These are phyloP conservation scores for Fonsecaea pedrosoi DNA, from an alignment of 2,329 filamentous ascomycete genomes.

Conservation along the genomic window DNA sequence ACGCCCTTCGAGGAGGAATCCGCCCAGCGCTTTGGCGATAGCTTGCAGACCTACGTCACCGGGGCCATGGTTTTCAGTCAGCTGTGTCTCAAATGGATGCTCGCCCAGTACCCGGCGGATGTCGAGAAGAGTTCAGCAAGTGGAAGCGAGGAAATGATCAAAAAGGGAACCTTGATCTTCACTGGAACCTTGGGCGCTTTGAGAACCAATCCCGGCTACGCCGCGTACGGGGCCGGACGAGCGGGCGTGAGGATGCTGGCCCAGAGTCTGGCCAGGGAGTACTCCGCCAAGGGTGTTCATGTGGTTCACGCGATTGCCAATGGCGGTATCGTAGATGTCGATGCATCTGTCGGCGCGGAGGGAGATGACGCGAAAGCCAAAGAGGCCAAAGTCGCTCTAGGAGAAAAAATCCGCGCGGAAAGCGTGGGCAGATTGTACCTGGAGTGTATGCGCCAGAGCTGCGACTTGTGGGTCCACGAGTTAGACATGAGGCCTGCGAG, in stretches of 20 bases:
- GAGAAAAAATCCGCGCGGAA: constrained; percentile 65
- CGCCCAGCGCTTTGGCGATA: constrained; percentile 56
- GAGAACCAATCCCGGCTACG: constrained; percentile 61
- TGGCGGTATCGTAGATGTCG: constrained; percentile 48
- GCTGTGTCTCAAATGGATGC: constrained; percentile 53
- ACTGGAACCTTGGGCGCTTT: constrained; percentile 63
- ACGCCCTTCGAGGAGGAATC: constrained; percentile 64
- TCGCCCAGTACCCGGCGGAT: constrained; percentile 48
- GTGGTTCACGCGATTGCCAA: constrained; percentile 67
- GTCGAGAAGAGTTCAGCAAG: constrained; percentile 41
- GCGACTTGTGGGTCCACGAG: constrained; percentile 61
- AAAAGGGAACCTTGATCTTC: constrained; percentile 66
- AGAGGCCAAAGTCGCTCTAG: constrained; percentile 56
- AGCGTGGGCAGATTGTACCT: constrained; percentile 64
- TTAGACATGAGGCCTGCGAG: constrained; percentile 53
- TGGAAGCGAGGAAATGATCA: constrained; percentile 52
- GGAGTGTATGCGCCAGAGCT: constrained; percentile 57
- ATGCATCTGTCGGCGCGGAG: constrained; percentile 1
- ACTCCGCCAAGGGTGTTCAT: constrained; percentile 63
- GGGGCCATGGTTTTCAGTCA: constrained; percentile 64
- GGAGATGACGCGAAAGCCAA: constrained; percentile 56
- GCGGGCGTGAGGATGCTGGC: constrained; percentile 62
- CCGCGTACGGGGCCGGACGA: constrained; percentile 62
- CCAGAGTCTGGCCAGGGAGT: constrained; percentile 63
- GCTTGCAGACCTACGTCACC: constrained; percentile 60